A percentile compares a stretch with the other conserved stretches of the same genome.
Conservation (phyloP, 352 stramenopile species). For the Globisporangium nunn region DNA sequence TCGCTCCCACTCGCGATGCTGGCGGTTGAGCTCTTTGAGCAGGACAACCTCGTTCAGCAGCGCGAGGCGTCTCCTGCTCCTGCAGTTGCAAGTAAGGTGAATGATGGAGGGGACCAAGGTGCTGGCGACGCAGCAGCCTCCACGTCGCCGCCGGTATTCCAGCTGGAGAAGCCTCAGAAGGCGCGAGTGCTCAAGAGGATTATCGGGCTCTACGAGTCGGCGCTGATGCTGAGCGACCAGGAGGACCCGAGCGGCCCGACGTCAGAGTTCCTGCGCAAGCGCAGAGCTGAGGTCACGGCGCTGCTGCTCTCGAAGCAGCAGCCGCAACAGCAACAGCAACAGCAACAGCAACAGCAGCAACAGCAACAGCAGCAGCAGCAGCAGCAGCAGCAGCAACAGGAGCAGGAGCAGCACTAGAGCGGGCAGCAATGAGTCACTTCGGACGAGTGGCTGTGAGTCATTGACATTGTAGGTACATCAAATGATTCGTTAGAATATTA, state of each 20-base stretch:
- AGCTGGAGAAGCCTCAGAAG: conserved; percentile 12
- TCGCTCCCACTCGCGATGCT: conserved; percentile 13
- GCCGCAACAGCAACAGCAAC: background rate
- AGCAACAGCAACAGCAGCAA: background rate
- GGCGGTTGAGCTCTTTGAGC: conserved; percentile 22
- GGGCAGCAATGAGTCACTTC: no score
- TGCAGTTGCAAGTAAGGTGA: conserved; percentile 1
- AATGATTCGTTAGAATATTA: no score
- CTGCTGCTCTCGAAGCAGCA: background rate
- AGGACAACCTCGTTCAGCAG: conserved; percentile 6
- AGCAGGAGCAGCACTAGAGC: no score
- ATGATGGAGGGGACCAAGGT: background rate
- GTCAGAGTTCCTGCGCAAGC: conserved; percentile 1
- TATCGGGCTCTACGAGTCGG: conserved; percentile 16
- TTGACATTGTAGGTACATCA: no score
- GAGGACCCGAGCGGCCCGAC: background rate
- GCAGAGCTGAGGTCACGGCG: background rate
- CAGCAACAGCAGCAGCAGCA: no score
- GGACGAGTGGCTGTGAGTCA: no score
- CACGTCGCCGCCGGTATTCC: background rate
- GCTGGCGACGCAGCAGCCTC: conserved; percentile 1
- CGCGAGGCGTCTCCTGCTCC: background rate
- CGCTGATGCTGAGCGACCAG: conserved; percentile 16
- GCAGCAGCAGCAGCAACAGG: no score
- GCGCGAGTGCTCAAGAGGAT: conserved; percentile 14